These are phyloP conservation scores for Fagopyrum homotropicum DNA, from an alignment of 148 eudicot genomes.

Conservation along the genomic window DNA sequence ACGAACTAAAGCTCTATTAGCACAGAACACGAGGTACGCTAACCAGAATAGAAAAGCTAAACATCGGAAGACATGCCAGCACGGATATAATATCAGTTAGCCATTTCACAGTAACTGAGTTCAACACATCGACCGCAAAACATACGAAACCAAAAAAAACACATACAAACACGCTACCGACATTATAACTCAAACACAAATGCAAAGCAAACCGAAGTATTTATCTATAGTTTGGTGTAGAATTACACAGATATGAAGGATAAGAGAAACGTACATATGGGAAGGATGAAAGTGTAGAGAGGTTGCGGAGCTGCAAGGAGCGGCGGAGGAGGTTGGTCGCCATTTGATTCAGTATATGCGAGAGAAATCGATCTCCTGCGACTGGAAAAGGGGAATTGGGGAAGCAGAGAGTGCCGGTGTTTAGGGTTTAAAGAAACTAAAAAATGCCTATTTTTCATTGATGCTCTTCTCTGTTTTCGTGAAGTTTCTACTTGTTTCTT, in stretches of 20 bases:
- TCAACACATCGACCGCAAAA: not conserved
- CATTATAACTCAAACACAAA: no score
- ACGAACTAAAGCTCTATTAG: not conserved
- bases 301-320: not conserved
- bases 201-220: no score
- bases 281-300: constrained; percentile 8
- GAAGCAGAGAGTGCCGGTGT: not conserved
- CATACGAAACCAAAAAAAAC: no score
- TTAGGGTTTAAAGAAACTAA: constrained; percentile 7
- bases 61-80: not conserved
- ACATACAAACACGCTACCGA: no score
- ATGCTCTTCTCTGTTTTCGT: not conserved
- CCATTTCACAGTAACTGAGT: no score
- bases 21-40: not conserved
- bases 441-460: not conserved
- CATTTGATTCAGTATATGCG: not conserved
- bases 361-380: not conserved
- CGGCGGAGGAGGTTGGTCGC: constrained; percentile 14
- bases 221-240: no score
- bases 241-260: not conserved
- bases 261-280: not conserved
- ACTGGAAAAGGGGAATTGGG: constrained; percentile 1
- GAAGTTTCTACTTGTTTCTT: not conserved
- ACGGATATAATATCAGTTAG: no score
- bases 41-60: not conserved